phyloP scores from a whole-genome alignment of 345 rosid genomes.

The Bruguiera parviflora region DNA sequence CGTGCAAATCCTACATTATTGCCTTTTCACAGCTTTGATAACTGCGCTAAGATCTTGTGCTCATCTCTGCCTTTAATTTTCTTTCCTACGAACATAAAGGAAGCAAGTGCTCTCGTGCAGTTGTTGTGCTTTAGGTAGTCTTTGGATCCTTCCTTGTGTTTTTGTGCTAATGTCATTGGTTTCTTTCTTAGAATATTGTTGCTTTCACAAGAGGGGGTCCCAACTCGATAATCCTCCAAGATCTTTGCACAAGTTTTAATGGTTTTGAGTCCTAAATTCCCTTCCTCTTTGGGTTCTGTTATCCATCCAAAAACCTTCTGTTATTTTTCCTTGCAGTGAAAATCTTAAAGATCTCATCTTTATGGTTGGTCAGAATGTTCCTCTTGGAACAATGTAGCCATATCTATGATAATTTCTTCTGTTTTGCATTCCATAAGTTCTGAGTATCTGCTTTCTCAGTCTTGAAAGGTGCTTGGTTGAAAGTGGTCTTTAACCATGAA shows the following conservation, averaged over 20 bases:
- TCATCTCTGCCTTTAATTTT: constrained; percentile 19
- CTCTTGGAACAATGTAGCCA: not conserved
- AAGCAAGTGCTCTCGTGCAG: constrained; percentile 2
- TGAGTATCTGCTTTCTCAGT: not conserved
- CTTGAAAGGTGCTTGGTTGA: not conserved
- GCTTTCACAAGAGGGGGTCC: constrained; percentile 16
- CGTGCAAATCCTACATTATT: constrained; percentile 31
- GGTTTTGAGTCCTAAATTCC: constrained; percentile 13
- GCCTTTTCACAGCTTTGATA: constrained; percentile 38
- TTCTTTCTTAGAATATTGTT: not conserved
- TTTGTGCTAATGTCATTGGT: not conserved
- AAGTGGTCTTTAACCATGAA: constrained; percentile 10
- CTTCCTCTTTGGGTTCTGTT: constrained; percentile 16
- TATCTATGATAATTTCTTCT: not conserved
- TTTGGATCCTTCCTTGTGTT: not conserved
- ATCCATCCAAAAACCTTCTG: constrained; percentile 3
- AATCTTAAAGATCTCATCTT: not conserved
- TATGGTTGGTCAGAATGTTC: not conserved
- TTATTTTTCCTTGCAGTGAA: not conserved
- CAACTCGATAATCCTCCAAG: constrained; percentile 7
- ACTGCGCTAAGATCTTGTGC: constrained; percentile 38
- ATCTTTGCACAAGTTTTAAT: constrained; percentile 12
- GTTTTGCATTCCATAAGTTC: not conserved
- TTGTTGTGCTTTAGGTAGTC: not conserved
- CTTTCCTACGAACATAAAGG: constrained; percentile 27